A percentile compares a stretch with the other conserved stretches of the same genome.
Evolutionary conservation across 352 stramenopile genomes (phyloP).

Genomic region (Globisporangium paroecandrum): DNA sequence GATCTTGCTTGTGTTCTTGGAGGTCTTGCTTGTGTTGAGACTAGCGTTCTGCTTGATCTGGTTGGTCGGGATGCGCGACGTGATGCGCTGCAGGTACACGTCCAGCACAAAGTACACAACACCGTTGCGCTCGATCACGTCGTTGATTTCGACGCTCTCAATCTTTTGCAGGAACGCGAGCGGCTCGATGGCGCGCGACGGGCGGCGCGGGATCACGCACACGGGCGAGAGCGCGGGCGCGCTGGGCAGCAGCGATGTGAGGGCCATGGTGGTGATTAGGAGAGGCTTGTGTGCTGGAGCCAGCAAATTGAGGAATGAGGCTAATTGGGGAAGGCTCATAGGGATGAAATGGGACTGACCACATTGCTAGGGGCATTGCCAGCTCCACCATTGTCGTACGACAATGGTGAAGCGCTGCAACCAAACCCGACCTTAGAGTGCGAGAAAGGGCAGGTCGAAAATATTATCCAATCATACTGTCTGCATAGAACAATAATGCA

Average conservation of each 20-base stretch:
- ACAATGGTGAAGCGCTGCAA: not conserved
- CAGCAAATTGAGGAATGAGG: slow-evolving; percentile 7
- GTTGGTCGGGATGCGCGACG: slow-evolving; percentile 60
- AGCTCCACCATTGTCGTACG: not conserved
- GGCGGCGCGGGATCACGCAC: slow-evolving; percentile 12
- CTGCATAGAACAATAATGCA: not conserved
- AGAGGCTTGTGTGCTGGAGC: not conserved
- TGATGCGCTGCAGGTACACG: slow-evolving; percentile 51
- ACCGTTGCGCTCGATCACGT: slow-evolving; percentile 20
- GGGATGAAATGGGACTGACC: not conserved
- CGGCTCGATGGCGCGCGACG: slow-evolving; percentile 13
- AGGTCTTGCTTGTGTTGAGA: not conserved
- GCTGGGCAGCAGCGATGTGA: slow-evolving; percentile 1
- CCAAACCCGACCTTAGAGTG: slow-evolving; percentile 1
- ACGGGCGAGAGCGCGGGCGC: slow-evolving; percentile 6
- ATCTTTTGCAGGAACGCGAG: slow-evolving; percentile 27
- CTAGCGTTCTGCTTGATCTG: slow-evolving; percentile 21
- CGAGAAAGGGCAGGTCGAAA: not conserved
- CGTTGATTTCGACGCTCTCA: slow-evolving; percentile 27
- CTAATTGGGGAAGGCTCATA: not conserved
- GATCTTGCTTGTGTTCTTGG: slow-evolving; percentile 26
- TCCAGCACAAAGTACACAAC: slow-evolving; percentile 38
- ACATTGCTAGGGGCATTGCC: not conserved
- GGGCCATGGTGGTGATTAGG: not conserved
- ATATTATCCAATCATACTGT: not conserved